A percentile compares a stretch with the other conserved stretches of the same genome.
Evolutionary conservation across 352 stramenopile species (phyloP).

Genomic region (Peronospora belbahrii): DNA sequence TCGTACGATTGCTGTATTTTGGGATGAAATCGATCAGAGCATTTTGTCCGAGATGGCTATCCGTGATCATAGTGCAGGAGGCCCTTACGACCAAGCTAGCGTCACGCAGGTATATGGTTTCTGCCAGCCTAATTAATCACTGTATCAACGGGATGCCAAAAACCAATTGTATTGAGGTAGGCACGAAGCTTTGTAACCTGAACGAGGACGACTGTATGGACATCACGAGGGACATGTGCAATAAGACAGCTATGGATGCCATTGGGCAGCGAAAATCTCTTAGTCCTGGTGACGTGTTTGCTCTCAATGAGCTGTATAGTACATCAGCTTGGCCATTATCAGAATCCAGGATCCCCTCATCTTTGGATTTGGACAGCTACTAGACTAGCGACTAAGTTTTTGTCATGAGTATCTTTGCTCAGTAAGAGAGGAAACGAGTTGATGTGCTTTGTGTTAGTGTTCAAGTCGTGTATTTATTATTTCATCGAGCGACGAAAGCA

Average conservation of each 20-base stretch:
- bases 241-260: conserved; percentile 37
- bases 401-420: too few species aligned
- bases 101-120: conserved; percentile 79
- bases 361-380: too few species aligned
- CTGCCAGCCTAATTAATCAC: conserved; percentile 64
- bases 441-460: too few species aligned
- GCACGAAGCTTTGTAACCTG: conserved; percentile 63
- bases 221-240: conserved; percentile 41
- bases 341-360: too few species aligned
- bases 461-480: too few species aligned
- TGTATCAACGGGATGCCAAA: too few species aligned
- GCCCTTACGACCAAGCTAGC: conserved; percentile 57
- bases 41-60: conserved; percentile 67
- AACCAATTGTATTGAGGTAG: conserved; percentile 41
- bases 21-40: too few species aligned
- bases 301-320: conserved; percentile 38
- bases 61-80: conserved; percentile 55
- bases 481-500: too few species aligned
- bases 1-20: conserved; percentile 64
- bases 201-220: conserved; percentile 63
- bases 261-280: conserved; percentile 68
- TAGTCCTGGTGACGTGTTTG: conserved; percentile 34
- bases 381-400: conserved; percentile 24
- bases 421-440: too few species aligned
- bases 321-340: conserved; percentile 20